Percentiles rank a stretch among this genome's conserved stretches.
Conservation (phyloP, 2,329 filamentous ascomycete genomes). For the Pseudohalonectria lignicola region DNA sequence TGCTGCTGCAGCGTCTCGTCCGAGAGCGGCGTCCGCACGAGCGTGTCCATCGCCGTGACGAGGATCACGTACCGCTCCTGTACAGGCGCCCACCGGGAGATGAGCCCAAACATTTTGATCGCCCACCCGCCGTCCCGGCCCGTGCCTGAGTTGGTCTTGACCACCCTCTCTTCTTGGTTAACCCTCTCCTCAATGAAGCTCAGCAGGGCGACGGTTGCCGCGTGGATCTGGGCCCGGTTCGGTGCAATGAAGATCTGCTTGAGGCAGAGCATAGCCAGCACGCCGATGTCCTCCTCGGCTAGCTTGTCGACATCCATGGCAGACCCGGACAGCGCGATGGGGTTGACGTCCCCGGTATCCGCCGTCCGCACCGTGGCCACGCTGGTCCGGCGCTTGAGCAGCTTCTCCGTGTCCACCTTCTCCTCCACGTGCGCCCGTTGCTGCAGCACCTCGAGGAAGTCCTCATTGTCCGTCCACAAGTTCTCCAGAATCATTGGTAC, state of each 20-base stretch:
- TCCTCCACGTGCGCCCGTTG: conserved; percentile 58
- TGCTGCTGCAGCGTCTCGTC: conserved; percentile 66
- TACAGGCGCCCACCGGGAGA: conserved; percentile 81
- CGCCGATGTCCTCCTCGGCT: conserved; percentile 78
- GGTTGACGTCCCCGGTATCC: conserved; percentile 43
- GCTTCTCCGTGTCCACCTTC: conserved; percentile 53
- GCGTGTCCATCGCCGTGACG: conserved; percentile 66
- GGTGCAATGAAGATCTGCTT: conserved; percentile 77
- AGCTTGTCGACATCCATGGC: conserved; percentile 80
- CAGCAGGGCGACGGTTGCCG: conserved; percentile 63
- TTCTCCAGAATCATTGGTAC: conserved; percentile 83
- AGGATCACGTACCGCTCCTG: conserved; percentile 91
- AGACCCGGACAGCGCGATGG: conserved; percentile 65
- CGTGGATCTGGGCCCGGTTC: conserved; percentile 70
- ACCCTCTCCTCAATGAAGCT: conserved; percentile 59
- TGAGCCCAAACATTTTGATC: conserved; percentile 66
- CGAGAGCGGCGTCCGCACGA: conserved; percentile 56
- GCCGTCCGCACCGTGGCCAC: conserved; percentile 59
- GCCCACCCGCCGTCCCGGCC: conserved; percentile 59
- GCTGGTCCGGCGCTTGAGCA: conserved; percentile 61
- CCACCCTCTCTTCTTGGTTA: conserved; percentile 35
- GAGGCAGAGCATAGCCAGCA: conserved; percentile 76
- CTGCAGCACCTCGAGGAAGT: conserved; percentile 58
- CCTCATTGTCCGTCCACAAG: conserved; percentile 63
- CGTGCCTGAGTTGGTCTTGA: conserved; percentile 35